Conservation (phyloP, 31 red algal species). For the Endocladia muricata region DNA sequence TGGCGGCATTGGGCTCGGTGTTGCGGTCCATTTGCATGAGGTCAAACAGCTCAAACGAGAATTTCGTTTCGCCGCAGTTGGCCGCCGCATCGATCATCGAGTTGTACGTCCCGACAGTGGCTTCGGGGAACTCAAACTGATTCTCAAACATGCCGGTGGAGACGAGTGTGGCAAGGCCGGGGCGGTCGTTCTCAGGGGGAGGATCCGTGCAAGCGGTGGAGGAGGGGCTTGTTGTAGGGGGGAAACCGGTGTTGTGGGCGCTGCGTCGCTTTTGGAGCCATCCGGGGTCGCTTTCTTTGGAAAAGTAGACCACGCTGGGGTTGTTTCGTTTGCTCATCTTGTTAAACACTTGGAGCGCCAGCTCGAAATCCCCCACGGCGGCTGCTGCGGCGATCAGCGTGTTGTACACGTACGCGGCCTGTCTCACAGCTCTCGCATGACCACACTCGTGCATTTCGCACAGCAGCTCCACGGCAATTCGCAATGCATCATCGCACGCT, state of each 20-base stretch:
- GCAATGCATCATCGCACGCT: conserved; percentile 10
- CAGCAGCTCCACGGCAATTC: conserved; percentile 20
- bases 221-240: no score
- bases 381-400: conserved; percentile 45
- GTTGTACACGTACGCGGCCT: conserved; percentile 55
- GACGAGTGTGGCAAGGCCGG: conserved; percentile 5
- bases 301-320: conserved; percentile 30
- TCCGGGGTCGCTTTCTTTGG: not conserved
- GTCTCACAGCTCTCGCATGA: conserved; percentile 14
- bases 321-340: conserved; percentile 56
- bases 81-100: conserved; percentile 53
- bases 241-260: not conserved
- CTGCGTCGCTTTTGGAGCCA: not conserved
- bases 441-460: conserved; percentile 39
- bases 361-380: conserved; percentile 30
- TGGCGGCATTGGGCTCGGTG: conserved; percentile 49
- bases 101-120: conserved; percentile 53
- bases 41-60: conserved; percentile 54
- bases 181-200: not conserved
- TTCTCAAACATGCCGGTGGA: conserved; percentile 24
- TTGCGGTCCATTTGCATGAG: conserved; percentile 44
- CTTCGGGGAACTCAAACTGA: conserved; percentile 29
- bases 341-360: conserved; percentile 49
- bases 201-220: no score
- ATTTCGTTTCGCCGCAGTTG: conserved; percentile 26